Evolutionary conservation across 1,284 basidiomycete genomes (phyloP).

Genomic region (Ustilago esculenta): DNA sequence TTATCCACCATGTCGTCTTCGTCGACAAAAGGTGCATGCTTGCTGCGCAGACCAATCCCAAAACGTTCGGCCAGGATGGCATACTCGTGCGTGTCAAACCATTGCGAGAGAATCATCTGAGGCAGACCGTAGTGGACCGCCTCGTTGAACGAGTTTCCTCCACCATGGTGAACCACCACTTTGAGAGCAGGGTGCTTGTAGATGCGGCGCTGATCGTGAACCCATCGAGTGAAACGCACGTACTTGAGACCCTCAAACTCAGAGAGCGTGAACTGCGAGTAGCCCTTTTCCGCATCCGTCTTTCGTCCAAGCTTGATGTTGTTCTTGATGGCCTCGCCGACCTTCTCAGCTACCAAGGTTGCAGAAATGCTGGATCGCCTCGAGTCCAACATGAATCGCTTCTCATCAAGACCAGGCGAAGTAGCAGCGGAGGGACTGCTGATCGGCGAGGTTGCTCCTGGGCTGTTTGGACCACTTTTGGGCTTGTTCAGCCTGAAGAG

Average conservation of each 20-base stretch:
- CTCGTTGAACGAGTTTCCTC: constrained; percentile 65
- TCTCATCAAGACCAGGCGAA: constrained; percentile 13
- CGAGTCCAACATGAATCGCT: constrained; percentile 9
- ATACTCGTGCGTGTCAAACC: constrained; percentile 61
- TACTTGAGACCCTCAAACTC: constrained; percentile 47
- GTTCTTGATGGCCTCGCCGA: constrained; percentile 31
- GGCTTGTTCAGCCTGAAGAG: constrained; percentile 53
- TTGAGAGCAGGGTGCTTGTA: constrained; percentile 56
- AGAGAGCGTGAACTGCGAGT: constrained; percentile 36
- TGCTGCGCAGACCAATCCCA: constrained; percentile 46
- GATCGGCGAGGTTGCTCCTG: constrained; percentile 10
- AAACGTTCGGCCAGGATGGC: constrained; percentile 44
- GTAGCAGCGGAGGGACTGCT: not conserved
- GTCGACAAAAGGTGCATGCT: constrained; percentile 45
- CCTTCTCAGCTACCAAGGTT: constrained; percentile 20
- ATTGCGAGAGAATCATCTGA: constrained; percentile 59
- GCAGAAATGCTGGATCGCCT: constrained; percentile 18
- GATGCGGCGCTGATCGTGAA: constrained; percentile 47
- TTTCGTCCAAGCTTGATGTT: constrained; percentile 20
- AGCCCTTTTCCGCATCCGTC: constrained; percentile 27
- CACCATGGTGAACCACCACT: constrained; percentile 59
- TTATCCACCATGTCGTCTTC: constrained; percentile 43
- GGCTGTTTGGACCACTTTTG: constrained; percentile 10
- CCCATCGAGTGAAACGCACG: constrained; percentile 55
- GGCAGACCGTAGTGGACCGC: constrained; percentile 57